Conservation (phyloP, 371 early-diverging fungal species). For the Lichtheimia ornata region DNA sequence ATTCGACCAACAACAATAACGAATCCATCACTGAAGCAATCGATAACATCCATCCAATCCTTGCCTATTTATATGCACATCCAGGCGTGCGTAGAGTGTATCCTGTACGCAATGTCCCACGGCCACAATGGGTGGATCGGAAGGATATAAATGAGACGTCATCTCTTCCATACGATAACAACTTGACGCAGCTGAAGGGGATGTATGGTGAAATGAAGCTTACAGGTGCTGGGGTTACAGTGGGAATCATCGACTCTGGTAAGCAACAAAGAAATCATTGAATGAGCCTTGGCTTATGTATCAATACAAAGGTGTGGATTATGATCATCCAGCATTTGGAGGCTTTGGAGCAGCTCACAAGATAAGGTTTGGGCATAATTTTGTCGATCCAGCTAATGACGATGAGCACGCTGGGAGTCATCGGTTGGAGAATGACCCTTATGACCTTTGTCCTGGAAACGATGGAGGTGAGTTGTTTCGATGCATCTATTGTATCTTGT, state of each 20-base stretch:
- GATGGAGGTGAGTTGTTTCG: conserved; percentile 18
- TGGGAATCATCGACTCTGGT: conserved; percentile 34
- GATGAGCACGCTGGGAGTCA: conserved; percentile 20
- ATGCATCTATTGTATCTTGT: not conserved
- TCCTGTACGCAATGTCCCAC: conserved; percentile 29
- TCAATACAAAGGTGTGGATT: conserved; percentile 44
- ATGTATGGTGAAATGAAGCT: conserved; percentile 9
- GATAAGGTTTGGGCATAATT: conserved; percentile 35
- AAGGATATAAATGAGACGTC: not conserved
- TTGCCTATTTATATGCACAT: conserved; percentile 15
- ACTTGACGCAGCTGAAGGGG: conserved; percentile 13
- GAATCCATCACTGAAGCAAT: not conserved
- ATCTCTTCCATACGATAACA: conserved; percentile 15
- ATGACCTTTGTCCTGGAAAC: conserved; percentile 21
- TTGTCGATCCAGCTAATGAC: conserved; percentile 26
- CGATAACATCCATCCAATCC: conserved; percentile 23
- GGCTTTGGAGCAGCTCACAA: conserved; percentile 60
- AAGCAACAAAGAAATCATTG: not conserved
- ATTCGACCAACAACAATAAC: conserved; percentile 1
- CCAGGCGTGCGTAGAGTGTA: conserved; percentile 30
- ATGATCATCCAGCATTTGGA: conserved; percentile 65
- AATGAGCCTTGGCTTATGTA: not conserved
- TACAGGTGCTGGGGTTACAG: conserved; percentile 23
- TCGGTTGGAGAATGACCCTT: conserved; percentile 18
- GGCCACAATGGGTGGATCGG: conserved; percentile 23